A percentile compares a stretch with the other conserved stretches of the same genome.
These are phyloP conservation scores for Posidonia australis DNA, from an alignment of 106 monocot species.

Conservation along the genomic window DNA sequence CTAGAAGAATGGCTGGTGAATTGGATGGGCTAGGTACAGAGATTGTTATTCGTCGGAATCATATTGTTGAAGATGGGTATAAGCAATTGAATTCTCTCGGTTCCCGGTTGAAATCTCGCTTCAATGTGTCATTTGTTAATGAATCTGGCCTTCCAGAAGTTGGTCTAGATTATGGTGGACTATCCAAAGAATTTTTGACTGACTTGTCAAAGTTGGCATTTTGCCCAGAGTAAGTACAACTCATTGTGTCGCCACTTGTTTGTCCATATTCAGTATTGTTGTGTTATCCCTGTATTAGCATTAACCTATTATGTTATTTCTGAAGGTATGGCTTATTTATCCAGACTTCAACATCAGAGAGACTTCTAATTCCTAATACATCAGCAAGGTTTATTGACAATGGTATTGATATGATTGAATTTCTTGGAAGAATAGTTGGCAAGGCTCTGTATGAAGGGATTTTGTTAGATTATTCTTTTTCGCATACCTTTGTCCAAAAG, in stretches of 20 bases:
- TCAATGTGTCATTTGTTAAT: slow-evolving; percentile 83
- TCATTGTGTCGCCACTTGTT: neutral
- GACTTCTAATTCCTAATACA: slow-evolving; percentile 57
- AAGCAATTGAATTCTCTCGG: slow-evolving; percentile 70
- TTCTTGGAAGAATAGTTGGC: slow-evolving; percentile 84
- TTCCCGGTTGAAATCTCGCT: slow-evolving; percentile 58
- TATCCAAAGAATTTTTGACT: slow-evolving; percentile 93
- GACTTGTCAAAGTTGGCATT: slow-evolving; percentile 76
- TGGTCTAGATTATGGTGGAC: slow-evolving; percentile 90
- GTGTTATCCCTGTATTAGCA: neutral
- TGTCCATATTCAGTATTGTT: neutral
- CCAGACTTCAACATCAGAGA: slow-evolving; percentile 60
- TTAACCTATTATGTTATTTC: neutral
- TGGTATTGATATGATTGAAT: slow-evolving; percentile 88
- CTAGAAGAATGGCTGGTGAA: slow-evolving; percentile 56
- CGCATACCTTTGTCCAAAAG: slow-evolving; percentile 78
- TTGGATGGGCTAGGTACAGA: slow-evolving; percentile 45
- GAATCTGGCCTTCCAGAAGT: slow-evolving; percentile 89
- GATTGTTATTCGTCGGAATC: slow-evolving; percentile 67
- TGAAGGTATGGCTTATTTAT: slow-evolving; percentile 64
- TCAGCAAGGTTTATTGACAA: slow-evolving; percentile 58
- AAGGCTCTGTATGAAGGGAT: slow-evolving; percentile 98
- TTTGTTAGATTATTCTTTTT: slow-evolving; percentile 84
- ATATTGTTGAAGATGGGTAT: slow-evolving; percentile 88
- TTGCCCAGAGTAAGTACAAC: slow-evolving; percentile 52